Evolutionary conservation across 2,329 filamentous ascomycete species (phyloP).

Genomic region (Ophiostoma perfectum): DNA sequence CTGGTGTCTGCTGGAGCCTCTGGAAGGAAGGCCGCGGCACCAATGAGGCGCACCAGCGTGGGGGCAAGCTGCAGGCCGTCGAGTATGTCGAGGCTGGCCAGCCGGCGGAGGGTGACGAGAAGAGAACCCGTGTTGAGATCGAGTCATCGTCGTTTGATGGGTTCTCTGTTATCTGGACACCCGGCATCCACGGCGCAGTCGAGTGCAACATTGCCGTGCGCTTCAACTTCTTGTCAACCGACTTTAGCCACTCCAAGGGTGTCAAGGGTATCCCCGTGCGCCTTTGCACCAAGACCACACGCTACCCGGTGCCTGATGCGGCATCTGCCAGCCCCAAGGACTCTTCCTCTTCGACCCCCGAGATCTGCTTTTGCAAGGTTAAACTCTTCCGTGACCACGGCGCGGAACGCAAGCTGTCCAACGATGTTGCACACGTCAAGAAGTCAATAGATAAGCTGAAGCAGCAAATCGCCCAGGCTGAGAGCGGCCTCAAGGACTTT

Average conservation of each 20-base stretch:
- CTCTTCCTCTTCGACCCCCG: constrained; percentile 37
- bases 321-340: constrained; percentile 44
- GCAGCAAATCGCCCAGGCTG: constrained; percentile 79
- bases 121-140: constrained; percentile 62
- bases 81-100: constrained; percentile 75
- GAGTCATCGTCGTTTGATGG: constrained; percentile 84
- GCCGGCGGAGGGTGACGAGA: constrained; percentile 56
- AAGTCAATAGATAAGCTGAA: constrained; percentile 96
- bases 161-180: constrained; percentile 85
- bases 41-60: constrained; percentile 89
- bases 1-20: constrained; percentile 63
- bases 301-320: constrained; percentile 20
- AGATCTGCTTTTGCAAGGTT: constrained; percentile 93
- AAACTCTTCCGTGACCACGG: constrained; percentile 96
- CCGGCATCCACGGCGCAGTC: constrained; percentile 59
- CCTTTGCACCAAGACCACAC: constrained; percentile 76
- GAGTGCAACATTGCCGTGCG: constrained; percentile 86
- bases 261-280: constrained; percentile 96
- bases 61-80: constrained; percentile 86
- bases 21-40: constrained; percentile 97
- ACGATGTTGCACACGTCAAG: constrained; percentile 90
- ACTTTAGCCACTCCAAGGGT: constrained; percentile 97
- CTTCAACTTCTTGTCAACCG: constrained; percentile 97
- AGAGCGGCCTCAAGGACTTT: constrained; percentile 62
- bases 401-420: constrained; percentile 88